These are phyloP conservation scores for Neonectria coccinea DNA, from an alignment of 2,329 filamentous ascomycete genomes.

Conservation along the genomic window DNA sequence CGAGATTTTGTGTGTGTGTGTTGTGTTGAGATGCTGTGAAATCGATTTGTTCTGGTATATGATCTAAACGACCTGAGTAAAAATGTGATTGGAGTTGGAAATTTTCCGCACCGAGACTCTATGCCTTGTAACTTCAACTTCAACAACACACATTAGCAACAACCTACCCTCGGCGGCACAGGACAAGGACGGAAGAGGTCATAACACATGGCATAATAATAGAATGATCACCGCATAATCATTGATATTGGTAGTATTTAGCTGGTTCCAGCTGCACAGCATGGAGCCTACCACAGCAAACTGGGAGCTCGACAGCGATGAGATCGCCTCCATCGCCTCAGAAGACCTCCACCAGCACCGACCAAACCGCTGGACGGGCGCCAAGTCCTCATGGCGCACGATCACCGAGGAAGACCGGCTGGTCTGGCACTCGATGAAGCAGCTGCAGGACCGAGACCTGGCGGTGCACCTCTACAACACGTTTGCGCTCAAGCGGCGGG, in stretches of 20 bases:
- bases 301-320: conserved; percentile 61
- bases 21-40: not conserved
- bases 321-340: conserved; percentile 60
- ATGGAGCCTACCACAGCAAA: conserved; percentile 42
- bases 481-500: conserved; percentile 70
- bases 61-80: not conserved
- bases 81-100: not conserved
- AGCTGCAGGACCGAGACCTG: conserved; percentile 74
- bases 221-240: not conserved
- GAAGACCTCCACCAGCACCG: conserved; percentile 62
- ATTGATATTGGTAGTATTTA: not conserved
- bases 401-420: conserved; percentile 72
- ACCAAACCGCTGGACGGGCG: conserved; percentile 80
- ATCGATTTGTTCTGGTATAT: not conserved
- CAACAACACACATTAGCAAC: conserved; percentile 28
- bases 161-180: not conserved
- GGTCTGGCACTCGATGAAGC: conserved; percentile 72
- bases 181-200: too few species aligned
- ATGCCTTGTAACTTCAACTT: conserved; percentile 33
- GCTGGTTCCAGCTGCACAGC: not conserved
- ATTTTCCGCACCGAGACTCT: conserved; percentile 10
- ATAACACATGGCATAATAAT: not conserved
- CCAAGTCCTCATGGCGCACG: conserved; percentile 73
- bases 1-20: conserved; percentile 26
- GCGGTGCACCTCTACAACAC: conserved; percentile 83